Conservation (phyloP, 2,329 filamentous ascomycete genomes). For the Exserohilum turcica region DNA sequence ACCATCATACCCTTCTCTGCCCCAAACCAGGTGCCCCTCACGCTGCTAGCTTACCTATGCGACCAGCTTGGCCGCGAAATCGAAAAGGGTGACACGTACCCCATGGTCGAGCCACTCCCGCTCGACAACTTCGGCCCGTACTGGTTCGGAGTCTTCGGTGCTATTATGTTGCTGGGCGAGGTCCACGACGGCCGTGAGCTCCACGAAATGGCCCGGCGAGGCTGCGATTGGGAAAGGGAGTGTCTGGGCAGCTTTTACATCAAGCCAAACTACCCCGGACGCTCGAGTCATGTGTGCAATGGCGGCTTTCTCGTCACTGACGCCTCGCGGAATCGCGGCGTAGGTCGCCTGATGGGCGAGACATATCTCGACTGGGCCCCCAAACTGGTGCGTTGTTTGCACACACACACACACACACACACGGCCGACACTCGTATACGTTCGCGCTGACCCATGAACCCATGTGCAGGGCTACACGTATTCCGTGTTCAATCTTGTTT, state of each 20-base stretch:
- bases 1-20: conserved; percentile 83
- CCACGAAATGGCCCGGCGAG: conserved; percentile 51
- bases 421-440: background rate
- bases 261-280: conserved; percentile 90
- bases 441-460: conserved; percentile 12
- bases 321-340: conserved; percentile 54
- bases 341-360: conserved; percentile 59
- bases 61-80: conserved; percentile 90
- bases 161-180: conserved; percentile 83
- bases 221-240: conserved; percentile 74
- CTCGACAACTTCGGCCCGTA: conserved; percentile 78
- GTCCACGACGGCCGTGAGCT: conserved; percentile 61
- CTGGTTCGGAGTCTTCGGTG: conserved; percentile 91
- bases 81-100: conserved; percentile 89
- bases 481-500: conserved; percentile 92
- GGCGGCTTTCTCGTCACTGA: conserved; percentile 58
- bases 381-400: conserved; percentile 47
- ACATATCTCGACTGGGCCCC: conserved; percentile 59
- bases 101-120: conserved; percentile 78
- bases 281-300: conserved; percentile 87
- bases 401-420: too few species aligned
- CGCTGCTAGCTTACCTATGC: conserved; percentile 76
- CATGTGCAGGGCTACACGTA: conserved; percentile 74
- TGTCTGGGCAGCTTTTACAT: conserved; percentile 92
- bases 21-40: conserved; percentile 74